Base-by-base conservation (phyloP, 495 filamentous ascomycete species). In the Entonaema liquescens region DNA sequence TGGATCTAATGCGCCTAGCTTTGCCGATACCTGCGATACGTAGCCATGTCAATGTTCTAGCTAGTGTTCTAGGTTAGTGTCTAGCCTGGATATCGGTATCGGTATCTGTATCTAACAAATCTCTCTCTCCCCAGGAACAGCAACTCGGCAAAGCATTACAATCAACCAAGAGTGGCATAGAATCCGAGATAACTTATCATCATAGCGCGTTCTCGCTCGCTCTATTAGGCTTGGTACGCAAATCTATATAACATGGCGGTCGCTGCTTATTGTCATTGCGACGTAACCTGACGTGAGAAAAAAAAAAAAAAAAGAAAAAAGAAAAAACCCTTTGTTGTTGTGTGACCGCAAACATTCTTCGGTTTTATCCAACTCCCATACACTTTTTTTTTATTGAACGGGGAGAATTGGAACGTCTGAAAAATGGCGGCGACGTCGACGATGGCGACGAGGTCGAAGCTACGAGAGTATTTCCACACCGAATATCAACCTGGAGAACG, bases 401-500 rank as follows among this genome's bases (percentile, higher is more conserved):
- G 64, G 76, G 36, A 33, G 70, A 11, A 47, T 3, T 31, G 50
- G 62, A 47, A 49, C 17, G 21, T 15, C 12, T 17, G 33, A 49
- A 65, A 31, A 7, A 67, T 66, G 25, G 68, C 62, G 17, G 35
- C 44, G 28, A 68, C 68, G 70, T 25, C 71, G 62, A 23, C 54
- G 38, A 71, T 67, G 66, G 13, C 73, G 65, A 36, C 69, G 23
- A 71, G 54, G 50, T 62, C 73, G 5, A 71, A 17, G 52, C 13
- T 80, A 9, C 70, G 70, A 60, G 73, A 71, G 31, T 80, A 80
- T 59, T 76, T 80, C 65, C 78, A 77, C 52, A 75, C 73, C 44
- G 72, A 67, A 35, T 77, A 78, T 26, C 61, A 71, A 36, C 78
- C 82, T 12, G 81, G 81, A 17, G 85, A 87, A 70, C 72, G 75